Evolutionary conservation across 2,329 filamentous ascomycete species (phyloP).

Genomic region (Epichloe coenophiala): DNA sequence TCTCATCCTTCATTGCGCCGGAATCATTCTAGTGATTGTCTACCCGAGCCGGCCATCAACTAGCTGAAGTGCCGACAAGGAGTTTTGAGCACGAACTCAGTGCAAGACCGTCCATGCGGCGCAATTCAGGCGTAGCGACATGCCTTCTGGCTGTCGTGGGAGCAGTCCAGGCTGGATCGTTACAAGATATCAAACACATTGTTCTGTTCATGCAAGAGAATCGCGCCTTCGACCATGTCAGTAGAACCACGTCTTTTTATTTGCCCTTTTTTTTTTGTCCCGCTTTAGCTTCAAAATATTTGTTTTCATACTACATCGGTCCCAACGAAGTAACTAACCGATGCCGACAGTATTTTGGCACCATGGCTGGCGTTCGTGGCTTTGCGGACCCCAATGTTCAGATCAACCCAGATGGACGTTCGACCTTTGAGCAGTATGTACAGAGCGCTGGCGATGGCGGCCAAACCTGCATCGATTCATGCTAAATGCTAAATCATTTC

Average conservation of each 20-base stretch:
- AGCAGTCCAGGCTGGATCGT: constrained; percentile 20
- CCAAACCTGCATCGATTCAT: background rate
- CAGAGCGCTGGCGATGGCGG: background rate
- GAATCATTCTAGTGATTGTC: background rate
- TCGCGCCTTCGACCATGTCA: constrained; percentile 19
- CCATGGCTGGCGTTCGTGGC: constrained; percentile 39
- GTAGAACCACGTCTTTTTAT: background rate
- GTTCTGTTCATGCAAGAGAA: constrained; percentile 43
- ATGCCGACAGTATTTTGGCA: constrained; percentile 35
- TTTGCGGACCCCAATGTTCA: constrained; percentile 31
- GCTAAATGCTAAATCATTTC: background rate
- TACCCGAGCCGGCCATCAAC: no score
- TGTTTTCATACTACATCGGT: background rate
- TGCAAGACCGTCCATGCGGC: background rate
- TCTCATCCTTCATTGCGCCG: background rate
- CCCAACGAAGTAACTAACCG: background rate
- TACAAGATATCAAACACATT: constrained; percentile 40
- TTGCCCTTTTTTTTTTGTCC: no score
- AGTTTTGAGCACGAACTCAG: background rate
- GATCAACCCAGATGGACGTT: constrained; percentile 20
- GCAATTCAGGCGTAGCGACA: background rate
- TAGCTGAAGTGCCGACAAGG: background rate
- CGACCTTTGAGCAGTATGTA: constrained; percentile 36
- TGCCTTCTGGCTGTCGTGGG: constrained; percentile 8
- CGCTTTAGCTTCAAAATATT: no score